Percentiles rank a stretch among this genome's conserved stretches.
Conservation (phyloP, 768 basidiomycete genomes). For the Lactifluus echinatus region DNA sequence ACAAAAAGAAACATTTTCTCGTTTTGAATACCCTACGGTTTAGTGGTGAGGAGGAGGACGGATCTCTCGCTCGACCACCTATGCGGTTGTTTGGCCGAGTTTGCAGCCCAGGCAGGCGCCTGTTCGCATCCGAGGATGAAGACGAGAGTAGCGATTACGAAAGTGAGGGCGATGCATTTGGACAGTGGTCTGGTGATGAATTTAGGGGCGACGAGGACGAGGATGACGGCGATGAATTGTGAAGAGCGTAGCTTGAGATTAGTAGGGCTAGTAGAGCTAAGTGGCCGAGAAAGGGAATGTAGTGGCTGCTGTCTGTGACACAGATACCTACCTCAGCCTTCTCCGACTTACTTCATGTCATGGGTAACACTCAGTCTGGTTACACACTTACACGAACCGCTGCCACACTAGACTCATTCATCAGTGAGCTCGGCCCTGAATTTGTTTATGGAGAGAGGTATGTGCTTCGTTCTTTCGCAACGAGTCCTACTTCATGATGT, state of each 20-base stretch:
- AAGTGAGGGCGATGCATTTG: background rate
- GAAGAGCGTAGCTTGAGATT: background rate
- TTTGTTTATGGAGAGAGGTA: slow-evolving; percentile 90
- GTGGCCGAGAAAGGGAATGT: background rate
- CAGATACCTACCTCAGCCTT: too few relatives aligned
- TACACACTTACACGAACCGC: slow-evolving; percentile 62
- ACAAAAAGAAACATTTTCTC: too few relatives aligned
- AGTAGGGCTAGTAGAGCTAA: too few relatives aligned
- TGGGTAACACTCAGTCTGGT: slow-evolving; percentile 76
- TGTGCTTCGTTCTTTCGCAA: slow-evolving; percentile 20
- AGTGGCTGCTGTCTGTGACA: too few relatives aligned
- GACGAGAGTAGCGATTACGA: background rate
- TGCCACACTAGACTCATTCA: slow-evolving; percentile 83
- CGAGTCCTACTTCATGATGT: background rate
- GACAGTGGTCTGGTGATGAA: background rate
- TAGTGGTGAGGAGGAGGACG: background rate
- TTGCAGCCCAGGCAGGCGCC: background rate
- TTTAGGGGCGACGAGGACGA: background rate
- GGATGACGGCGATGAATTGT: background rate
- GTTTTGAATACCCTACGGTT: background rate
- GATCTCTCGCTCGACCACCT: slow-evolving; percentile 1
- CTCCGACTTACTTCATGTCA: slow-evolving; percentile 24
- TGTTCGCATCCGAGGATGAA: background rate
- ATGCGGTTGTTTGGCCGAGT: slow-evolving; percentile 6
- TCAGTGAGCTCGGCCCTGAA: slow-evolving; percentile 80